A percentile compares a stretch with the other conserved stretches of the same genome.
These are phyloP conservation scores for Microbotryum lychnidis-dioicae DNA, from an alignment of 1,284 basidiomycete species.

Conservation along the genomic window DNA sequence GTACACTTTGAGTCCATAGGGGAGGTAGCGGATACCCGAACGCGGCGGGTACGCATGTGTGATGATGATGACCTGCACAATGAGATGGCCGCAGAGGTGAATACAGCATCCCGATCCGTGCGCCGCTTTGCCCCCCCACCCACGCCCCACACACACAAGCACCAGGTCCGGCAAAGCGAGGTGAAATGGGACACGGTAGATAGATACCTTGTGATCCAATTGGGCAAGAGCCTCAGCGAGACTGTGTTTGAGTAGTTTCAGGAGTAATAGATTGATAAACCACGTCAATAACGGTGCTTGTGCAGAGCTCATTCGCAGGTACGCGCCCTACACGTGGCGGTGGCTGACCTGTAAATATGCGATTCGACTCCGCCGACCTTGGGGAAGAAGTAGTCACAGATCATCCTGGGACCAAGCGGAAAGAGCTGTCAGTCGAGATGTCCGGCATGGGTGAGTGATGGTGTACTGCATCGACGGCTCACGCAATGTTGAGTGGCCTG, in stretches of 20 bases:
- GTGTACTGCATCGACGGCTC: too few species aligned
- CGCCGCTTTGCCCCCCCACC: constrained; percentile 1
- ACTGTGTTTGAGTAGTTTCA: background rate
- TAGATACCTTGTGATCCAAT: constrained; percentile 70
- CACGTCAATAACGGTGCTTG: background rate
- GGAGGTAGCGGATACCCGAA: constrained; percentile 80
- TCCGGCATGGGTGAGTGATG: too few species aligned
- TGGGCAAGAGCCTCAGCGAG: constrained; percentile 72
- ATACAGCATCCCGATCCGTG: background rate
- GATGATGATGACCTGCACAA: constrained; percentile 73
- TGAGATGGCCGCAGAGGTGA: background rate
- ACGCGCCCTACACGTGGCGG: constrained; percentile 12
- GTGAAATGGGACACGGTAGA: background rate
- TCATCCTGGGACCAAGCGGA: constrained; percentile 45
- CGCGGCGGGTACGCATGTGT: constrained; percentile 85
- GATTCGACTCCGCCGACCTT: constrained; percentile 92
- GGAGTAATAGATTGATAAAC: too few species aligned
- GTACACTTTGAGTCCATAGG: constrained; percentile 80
- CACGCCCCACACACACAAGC: too few species aligned
- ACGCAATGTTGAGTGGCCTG: too few species aligned
- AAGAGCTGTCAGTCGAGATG: background rate
- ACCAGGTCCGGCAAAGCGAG: background rate
- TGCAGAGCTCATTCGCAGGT: background rate
- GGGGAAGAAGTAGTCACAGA: constrained; percentile 95
- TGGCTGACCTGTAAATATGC: constrained; percentile 73